Evolutionary conservation across 139 green algal species (phyloP).

Genomic region (Monoraphidium neglectum): DNA sequence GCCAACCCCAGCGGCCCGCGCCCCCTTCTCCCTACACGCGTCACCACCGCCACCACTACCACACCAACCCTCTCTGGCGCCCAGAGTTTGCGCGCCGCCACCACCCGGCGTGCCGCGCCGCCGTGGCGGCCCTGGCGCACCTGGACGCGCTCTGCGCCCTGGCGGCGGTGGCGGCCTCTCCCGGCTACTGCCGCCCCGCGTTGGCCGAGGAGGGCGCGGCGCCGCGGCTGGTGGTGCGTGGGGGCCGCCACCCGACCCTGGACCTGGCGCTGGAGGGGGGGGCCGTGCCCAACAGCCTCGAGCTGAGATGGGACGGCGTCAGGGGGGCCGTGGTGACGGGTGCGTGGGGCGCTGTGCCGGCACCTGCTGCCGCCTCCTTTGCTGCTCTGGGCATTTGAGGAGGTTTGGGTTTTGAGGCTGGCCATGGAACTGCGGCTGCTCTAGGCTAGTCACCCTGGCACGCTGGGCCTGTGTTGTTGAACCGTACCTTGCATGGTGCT

Average conservation of each 20-base stretch:
- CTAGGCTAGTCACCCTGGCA: too few species aligned
- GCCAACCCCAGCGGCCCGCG: too few species aligned
- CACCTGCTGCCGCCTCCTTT: too few species aligned
- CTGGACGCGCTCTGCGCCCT: constrained; percentile 82
- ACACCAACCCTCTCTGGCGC: background rate
- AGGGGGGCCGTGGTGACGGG: constrained; percentile 31
- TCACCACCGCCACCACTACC: background rate
- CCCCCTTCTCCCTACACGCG: background rate
- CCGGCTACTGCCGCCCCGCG: constrained; percentile 34
- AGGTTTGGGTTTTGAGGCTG: too few species aligned
- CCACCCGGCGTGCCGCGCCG: constrained; percentile 53
- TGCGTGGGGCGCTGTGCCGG: too few species aligned
- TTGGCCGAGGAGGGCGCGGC: constrained; percentile 33
- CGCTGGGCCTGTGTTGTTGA: too few species aligned
- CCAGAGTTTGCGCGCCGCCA: constrained; percentile 9
- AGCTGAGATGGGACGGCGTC: constrained; percentile 34
- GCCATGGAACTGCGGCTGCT: too few species aligned
- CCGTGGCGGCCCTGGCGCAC: constrained; percentile 65
- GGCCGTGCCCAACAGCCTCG: constrained; percentile 71
- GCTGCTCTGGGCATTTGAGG: too few species aligned
- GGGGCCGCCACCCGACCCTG: constrained; percentile 78
- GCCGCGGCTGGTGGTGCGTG: constrained; percentile 54
- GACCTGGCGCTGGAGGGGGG: constrained; percentile 60
- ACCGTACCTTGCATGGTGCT: too few species aligned
- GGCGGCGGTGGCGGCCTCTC: constrained; percentile 48